Evolutionary conservation across 2,329 filamentous ascomycete genomes (phyloP), one percentile per base, ranked within the genome.

Genomic region (Apiospora kogelbergensis): DNA sequence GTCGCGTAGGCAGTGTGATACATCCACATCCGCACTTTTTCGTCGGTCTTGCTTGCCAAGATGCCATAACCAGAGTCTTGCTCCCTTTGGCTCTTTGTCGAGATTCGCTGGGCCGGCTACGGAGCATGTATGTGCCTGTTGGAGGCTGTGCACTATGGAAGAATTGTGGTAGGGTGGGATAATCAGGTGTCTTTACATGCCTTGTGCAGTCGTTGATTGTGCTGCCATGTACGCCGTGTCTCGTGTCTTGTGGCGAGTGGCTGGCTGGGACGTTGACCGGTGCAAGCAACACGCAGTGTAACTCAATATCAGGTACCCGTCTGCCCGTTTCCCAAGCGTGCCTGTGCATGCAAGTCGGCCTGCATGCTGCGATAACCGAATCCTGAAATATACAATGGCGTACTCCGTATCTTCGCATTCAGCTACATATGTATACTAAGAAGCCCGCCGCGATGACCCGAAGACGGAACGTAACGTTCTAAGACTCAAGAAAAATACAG

Each of bases 291-390:
- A 60, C 53, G 53, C 53, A 33, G 53, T 60, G 53, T 22, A 60
- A 60, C 53, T 60, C 53, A 60, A 60, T 37, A 60, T 37, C 53
- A 60, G 53, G 53, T 60, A 60, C 53, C 53, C 53, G 53, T 57
- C 48, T 57, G 48, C 48, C 48, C 48, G 48, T 57, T 57, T 57
- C 20, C 48, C 26, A 57, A 13, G 30, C 30, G 33, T n/a, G 53
- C 3, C 17, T 13, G 26, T 33, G 53, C 30, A 37, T 60, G 30
- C 30, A 37, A 37, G 30, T 37, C 26, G 53, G 53, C 53, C 15
- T 37, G 30, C 53, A 33, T 60, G 30, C 26, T 60, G 53, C 53
- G 53, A 60, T 60, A 60, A 60, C 53, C 53, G 53, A 60, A 17
- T 6, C 10, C 24, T 53, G 46, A 53, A 17, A 30, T 53, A 53